Base-by-base conservation (phyloP, 805 yeast species). In the Yarrowia sp. region DNA sequence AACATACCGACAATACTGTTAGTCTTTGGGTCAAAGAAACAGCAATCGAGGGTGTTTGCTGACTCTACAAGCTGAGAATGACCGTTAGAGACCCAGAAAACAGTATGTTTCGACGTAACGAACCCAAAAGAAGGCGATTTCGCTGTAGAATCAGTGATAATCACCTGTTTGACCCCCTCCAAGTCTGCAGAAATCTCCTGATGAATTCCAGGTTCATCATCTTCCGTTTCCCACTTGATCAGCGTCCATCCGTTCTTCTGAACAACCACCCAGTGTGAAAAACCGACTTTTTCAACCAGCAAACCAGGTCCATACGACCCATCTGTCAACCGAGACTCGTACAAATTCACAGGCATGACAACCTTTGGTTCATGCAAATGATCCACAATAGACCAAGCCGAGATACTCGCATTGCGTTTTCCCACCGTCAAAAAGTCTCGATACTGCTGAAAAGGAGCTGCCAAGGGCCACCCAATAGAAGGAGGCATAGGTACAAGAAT, bases 121-220 rank as follows among this genome's bases (percentile, higher is more conserved):
- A 58, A 58, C 2, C 64, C 64, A 8, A 58, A 58, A 14, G 50
- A 44, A 2, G 61, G 61, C 17, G 35, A 18, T 3, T 42, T 42
- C 14, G 32, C 64, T 1, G 14, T n/a, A 1, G 41, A 14, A 6
- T 33, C 51, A 7, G 51, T 42, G 18, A 35, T 38, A 44, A 57
- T 42, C 32, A 58, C 50, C 42, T 33, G 42, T 35, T 43, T 58
- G 28, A 58, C 43, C 2, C 51, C 64, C 42, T 43, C 50, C 64
- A 58, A 13, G n/a, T 58, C 64, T 0, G 51, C 64, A 4, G 64
- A 58, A 44, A 58, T 58, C 43, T 58, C 64, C 43, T 58, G 64
- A 22, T 58, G 64, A 7, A 58, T 32, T 1, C 64, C 64, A 5
- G 50, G 51, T 42, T 58, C 51, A 42, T 58, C 64, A 11, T 58